These are phyloP conservation scores for Blepharisma undulans DNA, from an alignment of 169 alveolate species.

Conservation along the genomic window DNA sequence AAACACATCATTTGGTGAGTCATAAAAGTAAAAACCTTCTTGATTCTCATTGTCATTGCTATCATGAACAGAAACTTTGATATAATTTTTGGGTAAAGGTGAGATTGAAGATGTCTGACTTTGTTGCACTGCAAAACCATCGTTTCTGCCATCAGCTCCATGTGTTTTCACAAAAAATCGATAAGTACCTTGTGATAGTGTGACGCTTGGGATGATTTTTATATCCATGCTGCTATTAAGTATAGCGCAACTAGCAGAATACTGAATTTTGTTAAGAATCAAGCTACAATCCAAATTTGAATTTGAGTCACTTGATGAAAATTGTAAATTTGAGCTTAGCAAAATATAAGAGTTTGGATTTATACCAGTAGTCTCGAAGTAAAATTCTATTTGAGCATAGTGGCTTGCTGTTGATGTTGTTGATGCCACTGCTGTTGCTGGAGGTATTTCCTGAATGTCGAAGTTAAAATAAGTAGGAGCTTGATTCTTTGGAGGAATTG, in stretches of 20 bases:
- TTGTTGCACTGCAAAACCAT: background rate
- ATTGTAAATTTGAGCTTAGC: background rate
- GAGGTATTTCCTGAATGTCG: background rate
- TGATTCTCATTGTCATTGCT: background rate
- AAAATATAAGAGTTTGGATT: too few relatives aligned
- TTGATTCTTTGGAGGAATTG: background rate
- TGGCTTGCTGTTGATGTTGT: background rate
- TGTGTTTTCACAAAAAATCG: background rate
- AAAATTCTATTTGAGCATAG: background rate
- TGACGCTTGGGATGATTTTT: background rate
- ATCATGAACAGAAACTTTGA: background rate
- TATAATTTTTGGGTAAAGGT: background rate
- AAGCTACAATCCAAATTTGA: background rate
- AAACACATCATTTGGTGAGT: background rate
- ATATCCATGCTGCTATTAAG: background rate
- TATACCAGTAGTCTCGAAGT: background rate
- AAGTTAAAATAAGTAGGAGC: background rate
- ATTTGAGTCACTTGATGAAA: background rate
- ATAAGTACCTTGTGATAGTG: background rate
- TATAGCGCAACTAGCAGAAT: background rate
- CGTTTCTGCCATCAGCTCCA: background rate
- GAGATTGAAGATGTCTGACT: too few relatives aligned
- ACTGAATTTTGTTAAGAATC: background rate
- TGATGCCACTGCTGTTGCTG: background rate
- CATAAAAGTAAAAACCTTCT: background rate